Percentiles rank a stretch among this genome's conserved stretches.
Conservation (phyloP, 768 basidiomycete species). For the Mycena rosella region DNA sequence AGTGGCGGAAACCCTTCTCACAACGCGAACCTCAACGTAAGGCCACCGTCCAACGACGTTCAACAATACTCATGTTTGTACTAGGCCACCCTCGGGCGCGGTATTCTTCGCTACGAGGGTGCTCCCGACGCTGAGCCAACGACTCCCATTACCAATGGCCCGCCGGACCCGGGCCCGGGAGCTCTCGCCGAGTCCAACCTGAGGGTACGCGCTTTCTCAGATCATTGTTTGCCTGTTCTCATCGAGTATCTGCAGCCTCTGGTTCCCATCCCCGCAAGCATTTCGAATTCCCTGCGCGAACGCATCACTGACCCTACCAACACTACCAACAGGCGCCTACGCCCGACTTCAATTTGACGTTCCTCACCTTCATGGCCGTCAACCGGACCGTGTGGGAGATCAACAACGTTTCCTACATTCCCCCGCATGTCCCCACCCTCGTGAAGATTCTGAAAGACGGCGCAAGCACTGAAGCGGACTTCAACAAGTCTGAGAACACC, state of each 20-base stretch:
- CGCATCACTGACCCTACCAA: neutral
- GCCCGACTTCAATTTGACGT: slow-evolving; percentile 43
- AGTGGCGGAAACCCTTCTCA: slow-evolving; percentile 46
- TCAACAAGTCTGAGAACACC: slow-evolving; percentile 52
- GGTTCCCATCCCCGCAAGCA: slow-evolving; percentile 25
- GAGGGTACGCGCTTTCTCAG: neutral
- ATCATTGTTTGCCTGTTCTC: neutral
- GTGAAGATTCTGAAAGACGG: slow-evolving; percentile 53
- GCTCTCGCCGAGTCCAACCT: slow-evolving; percentile 26
- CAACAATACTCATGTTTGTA: neutral
- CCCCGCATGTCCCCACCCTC: slow-evolving; percentile 38
- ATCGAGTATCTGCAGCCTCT: slow-evolving; percentile 31
- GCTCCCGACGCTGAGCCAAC: slow-evolving; percentile 49
- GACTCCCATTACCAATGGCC: slow-evolving; percentile 42
- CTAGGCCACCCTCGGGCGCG: slow-evolving; percentile 42
- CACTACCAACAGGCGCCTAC: slow-evolving; percentile 37
- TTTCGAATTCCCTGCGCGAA: slow-evolving; percentile 2
- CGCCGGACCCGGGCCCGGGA: slow-evolving; percentile 1
- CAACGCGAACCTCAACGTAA: slow-evolving; percentile 45
- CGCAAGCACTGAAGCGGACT: slow-evolving; percentile 42
- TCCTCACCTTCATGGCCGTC: slow-evolving; percentile 40
- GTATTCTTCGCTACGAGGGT: slow-evolving; percentile 53
- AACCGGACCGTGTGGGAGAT: slow-evolving; percentile 47
- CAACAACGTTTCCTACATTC: slow-evolving; percentile 46
- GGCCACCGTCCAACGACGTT: neutral